Evolutionary conservation across 116 monocot species (phyloP).

Genomic region (Posidonia oceanica): DNA sequence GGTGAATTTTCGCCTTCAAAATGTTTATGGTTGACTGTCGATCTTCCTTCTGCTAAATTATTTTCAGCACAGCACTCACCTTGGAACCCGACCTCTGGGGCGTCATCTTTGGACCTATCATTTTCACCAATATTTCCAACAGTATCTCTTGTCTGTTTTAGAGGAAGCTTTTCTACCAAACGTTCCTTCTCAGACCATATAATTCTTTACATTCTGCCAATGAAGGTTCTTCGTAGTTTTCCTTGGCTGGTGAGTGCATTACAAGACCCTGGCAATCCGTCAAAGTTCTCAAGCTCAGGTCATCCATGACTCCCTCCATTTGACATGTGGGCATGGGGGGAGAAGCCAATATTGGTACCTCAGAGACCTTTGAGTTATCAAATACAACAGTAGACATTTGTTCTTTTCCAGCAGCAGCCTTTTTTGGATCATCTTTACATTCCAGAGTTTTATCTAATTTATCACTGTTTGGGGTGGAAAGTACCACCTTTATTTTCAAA

Average conservation of each 20-base stretch:
- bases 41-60: constrained; percentile 3
- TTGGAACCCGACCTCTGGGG: background rate
- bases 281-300: background rate
- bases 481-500: constrained; percentile 11
- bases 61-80: constrained; percentile 5
- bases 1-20: constrained; percentile 15
- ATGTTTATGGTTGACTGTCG: constrained; percentile 6
- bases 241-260: constrained; percentile 13
- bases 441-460: background rate
- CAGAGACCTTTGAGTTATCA: constrained; percentile 6
- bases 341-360: background rate
- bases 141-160: background rate
- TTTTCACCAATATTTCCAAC: constrained; percentile 2
- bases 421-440: background rate
- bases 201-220: constrained; percentile 14
- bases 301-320: background rate
- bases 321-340: background rate
- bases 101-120: constrained; percentile 6
- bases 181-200: constrained; percentile 21
- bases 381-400: background rate
- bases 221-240: constrained; percentile 12
- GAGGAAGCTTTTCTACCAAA: constrained; percentile 2
- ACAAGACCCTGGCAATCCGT: background rate
- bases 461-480: background rate
- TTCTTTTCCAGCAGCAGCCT: background rate